Base-by-base conservation (phyloP, 1,284 basidiomycete species). In the Puccinia triticina region DNA sequence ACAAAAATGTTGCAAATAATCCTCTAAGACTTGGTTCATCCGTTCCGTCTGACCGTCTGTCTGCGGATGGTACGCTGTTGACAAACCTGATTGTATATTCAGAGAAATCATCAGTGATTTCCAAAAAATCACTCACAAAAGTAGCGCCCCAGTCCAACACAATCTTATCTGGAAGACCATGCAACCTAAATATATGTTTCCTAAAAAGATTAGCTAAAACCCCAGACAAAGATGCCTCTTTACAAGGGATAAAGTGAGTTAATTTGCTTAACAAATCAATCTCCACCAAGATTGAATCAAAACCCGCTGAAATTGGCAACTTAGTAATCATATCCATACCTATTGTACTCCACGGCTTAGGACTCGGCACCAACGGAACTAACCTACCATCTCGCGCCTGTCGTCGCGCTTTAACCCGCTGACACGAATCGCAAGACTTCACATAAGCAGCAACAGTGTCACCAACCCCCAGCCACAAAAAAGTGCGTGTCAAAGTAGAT, bases 371-470 rank as follows among this genome's bases (percentile, higher is more conserved):
- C 5, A 59, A 11, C 1, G 57, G 14, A 7, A n/a, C 26, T 26
- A 59, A 29, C 29, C 7, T 59, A 2, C 88, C 88, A 80, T 87
- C 87, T 1, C 34, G n/a, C n/a, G n/a, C n/a, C n/a, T n/a, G n/a
- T n/a, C n/a, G n/a, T n/a, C n/a, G n/a, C n/a, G n/a, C n/a, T 77
- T 89, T 89, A 66, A 83, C 85, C 7, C 85, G 84, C 8, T 83
- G 69, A 80, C 89, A 89, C 0, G 83, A 82, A 11, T 86, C 84
- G 79, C 88, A 89, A 8, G 61, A n/a, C n/a, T 32, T 66, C n/a
- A 67, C 37, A 34, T 26, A 69, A 8, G 5, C 23, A 26, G 69
- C 10, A 1, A 78, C 18, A 4, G 64, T 40, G 10, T n/a, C 29
- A n/a, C 43, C 1, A 16, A 78, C 12, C 18, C 59, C 59, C 4